Evolutionary conservation across 345 rosid species (phyloP), one percentile per base, ranked within the genome.

Genomic region (Aethionema arabicum): DNA sequence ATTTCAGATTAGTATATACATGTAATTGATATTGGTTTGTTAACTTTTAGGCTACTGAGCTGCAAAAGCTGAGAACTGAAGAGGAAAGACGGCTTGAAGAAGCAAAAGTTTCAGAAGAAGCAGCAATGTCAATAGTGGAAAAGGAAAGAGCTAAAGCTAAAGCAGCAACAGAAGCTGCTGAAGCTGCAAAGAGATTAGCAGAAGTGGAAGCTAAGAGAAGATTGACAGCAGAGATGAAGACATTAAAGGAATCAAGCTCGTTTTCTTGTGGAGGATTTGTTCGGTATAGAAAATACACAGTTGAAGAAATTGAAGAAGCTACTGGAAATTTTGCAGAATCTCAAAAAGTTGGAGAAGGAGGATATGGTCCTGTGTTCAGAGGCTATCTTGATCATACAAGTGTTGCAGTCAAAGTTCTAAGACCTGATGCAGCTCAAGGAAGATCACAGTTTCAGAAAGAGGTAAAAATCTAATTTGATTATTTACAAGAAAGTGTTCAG

Each of bases 341-440:
- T 8, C 73, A 46, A 50, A 93, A 84, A 64, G 83, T 93, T 7
- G 97, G 99, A 11, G 99, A 90, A 80, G 99, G 99, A 66, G 99
- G 99, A 5, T 87, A 93, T 64, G 99, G 99, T 12, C 99, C 99
- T 12, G 99, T 93, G 11, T 93, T 65, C 55, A 84, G 69, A 80
- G 84, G 99, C 69, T 67, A 56, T 63, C 90, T 93, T 43, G 97
- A 90, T 76, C 95, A 90, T 66, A 93, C 95, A 6, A 74, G 84
- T 0, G 95, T 82, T 14, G 96, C 99, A 16, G 90, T 93, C 13
- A 93, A 93, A 56, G 96, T 90, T 11, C 57, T 93, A 67, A 85
- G 96, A 14, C 97, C 99, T 0, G 97, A 90, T 67, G 96, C 97
- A 27, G 96, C 91, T 43, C 96, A 93, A 77, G 99, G 97, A 42